These are phyloP conservation scores for Novymonas esmeraldas DNA, from an alignment of 208 protist genomes.

Conservation along the genomic window DNA sequence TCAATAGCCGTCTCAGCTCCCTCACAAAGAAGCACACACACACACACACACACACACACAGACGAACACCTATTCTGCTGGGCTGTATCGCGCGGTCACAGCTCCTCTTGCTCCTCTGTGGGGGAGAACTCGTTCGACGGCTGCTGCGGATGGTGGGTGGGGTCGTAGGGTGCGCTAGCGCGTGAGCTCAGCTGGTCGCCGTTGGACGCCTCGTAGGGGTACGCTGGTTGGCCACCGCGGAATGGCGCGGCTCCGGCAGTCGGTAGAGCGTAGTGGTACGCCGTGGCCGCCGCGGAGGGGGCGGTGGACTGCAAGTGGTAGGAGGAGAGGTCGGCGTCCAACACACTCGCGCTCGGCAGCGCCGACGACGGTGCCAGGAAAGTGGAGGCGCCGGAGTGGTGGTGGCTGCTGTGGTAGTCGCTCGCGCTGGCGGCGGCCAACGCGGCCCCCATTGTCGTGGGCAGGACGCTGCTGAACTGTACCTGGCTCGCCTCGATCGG, in stretches of 20 bases:
- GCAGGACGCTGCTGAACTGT: slow-evolving; percentile 45
- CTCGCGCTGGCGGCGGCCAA: slow-evolving; percentile 42
- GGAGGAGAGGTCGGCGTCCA: slow-evolving; percentile 54
- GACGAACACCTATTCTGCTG: too few species aligned
- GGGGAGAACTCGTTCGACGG: slow-evolving; percentile 52
- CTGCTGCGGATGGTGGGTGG: slow-evolving; percentile 17
- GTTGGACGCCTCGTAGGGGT: slow-evolving; percentile 29
- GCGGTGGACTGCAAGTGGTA: slow-evolving; percentile 78
- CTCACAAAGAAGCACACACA: neutral
- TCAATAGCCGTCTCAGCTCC: neutral
- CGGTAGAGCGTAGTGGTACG: slow-evolving; percentile 21
- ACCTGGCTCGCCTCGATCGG: slow-evolving; percentile 65
- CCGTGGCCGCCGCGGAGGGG: slow-evolving; percentile 27
- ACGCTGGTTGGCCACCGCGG: slow-evolving; percentile 16
- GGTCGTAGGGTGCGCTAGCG: slow-evolving; percentile 36
- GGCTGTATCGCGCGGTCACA: neutral
- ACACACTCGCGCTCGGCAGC: slow-evolving; percentile 13
- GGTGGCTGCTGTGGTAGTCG: slow-evolving; percentile 32
- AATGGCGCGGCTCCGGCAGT: slow-evolving; percentile 23
- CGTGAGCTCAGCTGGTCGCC: slow-evolving; percentile 15
- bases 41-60: neutral
- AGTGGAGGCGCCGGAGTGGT: slow-evolving; percentile 22
- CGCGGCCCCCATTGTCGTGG: slow-evolving; percentile 12
- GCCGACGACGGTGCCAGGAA: slow-evolving; percentile 25
- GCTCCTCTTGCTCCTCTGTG: slow-evolving; percentile 62